Evolutionary conservation across 441 rosid species (phyloP).

Genomic region (Mallotus repandus): DNA sequence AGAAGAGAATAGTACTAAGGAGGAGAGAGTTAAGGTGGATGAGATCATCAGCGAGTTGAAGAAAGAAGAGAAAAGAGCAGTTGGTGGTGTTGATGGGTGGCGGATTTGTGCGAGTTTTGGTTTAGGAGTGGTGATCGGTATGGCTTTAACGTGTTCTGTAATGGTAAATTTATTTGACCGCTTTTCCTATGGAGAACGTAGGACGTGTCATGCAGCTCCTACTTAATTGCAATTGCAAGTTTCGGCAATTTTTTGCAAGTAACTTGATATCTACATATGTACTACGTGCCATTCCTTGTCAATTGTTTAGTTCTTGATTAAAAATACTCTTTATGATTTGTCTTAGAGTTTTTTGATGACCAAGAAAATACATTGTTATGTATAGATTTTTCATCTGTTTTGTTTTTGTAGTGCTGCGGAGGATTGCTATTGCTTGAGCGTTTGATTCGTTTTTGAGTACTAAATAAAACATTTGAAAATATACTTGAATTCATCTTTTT

Average conservation of each 20-base stretch:
- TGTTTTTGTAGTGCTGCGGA: too few species aligned
- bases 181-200: constrained; percentile 8
- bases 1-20: background rate
- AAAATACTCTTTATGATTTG: too few species aligned
- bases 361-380: too few species aligned
- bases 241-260: background rate
- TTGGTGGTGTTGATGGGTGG: constrained; percentile 5
- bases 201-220: constrained; percentile 19
- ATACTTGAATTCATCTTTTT: too few species aligned
- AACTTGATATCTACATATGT: too few species aligned
- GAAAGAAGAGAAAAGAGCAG: constrained; percentile 12
- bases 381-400: too few species aligned
- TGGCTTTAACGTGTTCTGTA: constrained; percentile 31
- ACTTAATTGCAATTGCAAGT: constrained; percentile 27
- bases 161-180: constrained; percentile 29
- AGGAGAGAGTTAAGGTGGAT: background rate
- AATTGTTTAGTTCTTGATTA: too few species aligned
- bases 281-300: too few species aligned
- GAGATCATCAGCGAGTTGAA: background rate
- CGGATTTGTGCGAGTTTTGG: constrained; percentile 8
- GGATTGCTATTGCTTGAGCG: too few species aligned
- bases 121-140: constrained; percentile 28
- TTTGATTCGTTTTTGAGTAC: too few species aligned
- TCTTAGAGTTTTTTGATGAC: too few species aligned
- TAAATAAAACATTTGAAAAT: too few species aligned